These are phyloP conservation scores for Globisporangium splendens DNA, from an alignment of 352 stramenopile genomes.

Conservation along the genomic window DNA sequence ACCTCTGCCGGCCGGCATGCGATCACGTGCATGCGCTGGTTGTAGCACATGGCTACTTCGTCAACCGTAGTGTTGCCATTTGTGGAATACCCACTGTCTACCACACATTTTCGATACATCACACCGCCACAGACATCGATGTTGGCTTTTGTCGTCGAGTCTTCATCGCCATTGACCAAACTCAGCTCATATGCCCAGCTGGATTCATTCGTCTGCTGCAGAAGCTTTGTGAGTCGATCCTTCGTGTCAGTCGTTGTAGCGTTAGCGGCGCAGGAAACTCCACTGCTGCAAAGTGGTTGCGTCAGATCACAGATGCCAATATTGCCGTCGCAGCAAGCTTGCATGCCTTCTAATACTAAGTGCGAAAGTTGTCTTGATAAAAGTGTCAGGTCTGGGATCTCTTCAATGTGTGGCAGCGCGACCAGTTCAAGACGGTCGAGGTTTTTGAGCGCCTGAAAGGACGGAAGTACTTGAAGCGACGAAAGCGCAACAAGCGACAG, in stretches of 20 bases:
- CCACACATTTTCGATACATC: slow-evolving; percentile 14
- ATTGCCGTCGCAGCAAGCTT: slow-evolving; percentile 33
- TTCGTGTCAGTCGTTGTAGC: no score
- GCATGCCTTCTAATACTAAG: slow-evolving; percentile 15
- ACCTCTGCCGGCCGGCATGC: slow-evolving; percentile 10
- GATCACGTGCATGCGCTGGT: slow-evolving; percentile 20
- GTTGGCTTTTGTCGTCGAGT: not conserved
- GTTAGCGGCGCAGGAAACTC: not conserved
- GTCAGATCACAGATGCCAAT: slow-evolving; percentile 24
- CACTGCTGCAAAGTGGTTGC: slow-evolving; percentile 13
- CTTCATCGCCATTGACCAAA: not conserved
- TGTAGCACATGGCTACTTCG: slow-evolving; percentile 25
- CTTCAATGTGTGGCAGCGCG: slow-evolving; percentile 14
- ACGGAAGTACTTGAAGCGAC: slow-evolving; percentile 18
- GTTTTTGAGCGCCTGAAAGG: slow-evolving; percentile 15
- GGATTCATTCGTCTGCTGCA: no score
- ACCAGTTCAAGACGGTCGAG: slow-evolving; percentile 24
- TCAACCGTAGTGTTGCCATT: not conserved
- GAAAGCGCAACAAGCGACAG: slow-evolving; percentile 24
- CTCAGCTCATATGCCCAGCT: no score
- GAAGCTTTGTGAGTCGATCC: no score
- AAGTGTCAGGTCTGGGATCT: slow-evolving; percentile 19
- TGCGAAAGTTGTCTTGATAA: slow-evolving; percentile 14
- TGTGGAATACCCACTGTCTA: no score
- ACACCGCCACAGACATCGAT: slow-evolving; percentile 8